Evolutionary conservation across 352 stramenopile species (phyloP), one percentile per base, ranked within the genome.

Genomic region (Pythium myriotylum): DNA sequence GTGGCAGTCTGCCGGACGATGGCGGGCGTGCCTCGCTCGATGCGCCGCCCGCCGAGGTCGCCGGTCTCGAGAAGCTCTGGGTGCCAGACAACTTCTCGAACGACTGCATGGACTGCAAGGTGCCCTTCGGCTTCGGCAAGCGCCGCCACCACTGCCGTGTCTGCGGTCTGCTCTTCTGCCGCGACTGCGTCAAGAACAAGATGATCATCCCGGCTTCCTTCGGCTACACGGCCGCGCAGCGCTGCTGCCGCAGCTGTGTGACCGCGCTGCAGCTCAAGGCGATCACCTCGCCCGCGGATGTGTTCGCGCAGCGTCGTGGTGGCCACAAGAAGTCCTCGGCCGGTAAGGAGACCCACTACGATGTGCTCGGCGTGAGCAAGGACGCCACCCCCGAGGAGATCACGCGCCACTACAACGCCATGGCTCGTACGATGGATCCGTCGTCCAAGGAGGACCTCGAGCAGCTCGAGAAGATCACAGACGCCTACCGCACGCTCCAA

Each of bases 51-150:
- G 52, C 72, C 0, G 80, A 88, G 35, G 84, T 92, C 3, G 82
- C 86, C 4, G 79, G 81, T 5, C 77, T 95, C 3, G 82, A 95
- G 53, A 86, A 93, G 70, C 78, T 95, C 45, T 95, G 86, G 86
- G 84, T 95, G 27, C 86, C 86, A 0, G 82, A 95, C 74, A 91
- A 92, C 73, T 95, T 95, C 43, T 92, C 84, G 22, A 80, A 24
- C 63, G 84, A 95, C 52, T 95, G 86, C 61, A 95, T 95, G 86
- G 84, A 95, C 73, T 95, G 86, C 67, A 89, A 91, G 48, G 64
- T 81, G n/a, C 59, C 74, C 17, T 95, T 95, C 60, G 84, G 81
- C 35, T 92, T 93, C 57, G 79, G 81, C 39, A 91, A 92, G 67
- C 81, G 83, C 14, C 86, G 86, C 13, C 86, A 95, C 71, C 86